phyloP scores from a whole-genome alignment of 495 filamentous ascomycete species.

The Collariella sp. region DNA sequence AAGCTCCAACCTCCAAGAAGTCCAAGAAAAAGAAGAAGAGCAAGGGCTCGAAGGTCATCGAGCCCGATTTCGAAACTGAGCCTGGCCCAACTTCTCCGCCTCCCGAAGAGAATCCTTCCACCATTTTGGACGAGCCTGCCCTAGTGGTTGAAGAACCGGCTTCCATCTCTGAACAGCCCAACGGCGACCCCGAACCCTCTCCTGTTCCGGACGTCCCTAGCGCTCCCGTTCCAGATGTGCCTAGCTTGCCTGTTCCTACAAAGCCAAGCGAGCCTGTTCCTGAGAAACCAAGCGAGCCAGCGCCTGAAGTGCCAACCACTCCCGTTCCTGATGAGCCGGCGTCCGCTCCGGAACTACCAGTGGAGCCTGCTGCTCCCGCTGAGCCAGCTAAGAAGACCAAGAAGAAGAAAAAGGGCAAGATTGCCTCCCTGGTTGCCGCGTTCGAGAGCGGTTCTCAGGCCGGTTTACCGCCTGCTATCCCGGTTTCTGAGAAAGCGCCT shows the following conservation, averaged over 20 bases:
- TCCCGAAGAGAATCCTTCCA: neutral
- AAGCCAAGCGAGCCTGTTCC: neutral
- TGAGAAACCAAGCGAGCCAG: neutral
- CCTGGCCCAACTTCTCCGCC: neutral
- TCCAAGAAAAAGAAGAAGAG: constrained; percentile 21
- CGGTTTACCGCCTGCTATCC: neutral
- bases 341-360: neutral
- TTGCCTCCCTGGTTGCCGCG: neutral
- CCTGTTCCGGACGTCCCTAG: neutral
- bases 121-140: neutral
- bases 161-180: neutral
- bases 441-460: neutral
- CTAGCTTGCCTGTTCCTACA: neutral
- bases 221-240: neutral
- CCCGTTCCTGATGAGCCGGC: neutral
- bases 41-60: constrained; percentile 8
- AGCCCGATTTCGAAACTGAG: neutral
- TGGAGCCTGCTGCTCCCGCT: neutral
- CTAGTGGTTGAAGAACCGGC: neutral
- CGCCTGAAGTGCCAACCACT: neutral
- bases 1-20: constrained; percentile 9
- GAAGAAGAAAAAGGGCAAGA: constrained; percentile 8
- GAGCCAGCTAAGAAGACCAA: neutral
- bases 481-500: neutral
- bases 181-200: neutral